Base-by-base conservation (phyloP, 257 asterid genomes). In the Verbena officinalis region DNA sequence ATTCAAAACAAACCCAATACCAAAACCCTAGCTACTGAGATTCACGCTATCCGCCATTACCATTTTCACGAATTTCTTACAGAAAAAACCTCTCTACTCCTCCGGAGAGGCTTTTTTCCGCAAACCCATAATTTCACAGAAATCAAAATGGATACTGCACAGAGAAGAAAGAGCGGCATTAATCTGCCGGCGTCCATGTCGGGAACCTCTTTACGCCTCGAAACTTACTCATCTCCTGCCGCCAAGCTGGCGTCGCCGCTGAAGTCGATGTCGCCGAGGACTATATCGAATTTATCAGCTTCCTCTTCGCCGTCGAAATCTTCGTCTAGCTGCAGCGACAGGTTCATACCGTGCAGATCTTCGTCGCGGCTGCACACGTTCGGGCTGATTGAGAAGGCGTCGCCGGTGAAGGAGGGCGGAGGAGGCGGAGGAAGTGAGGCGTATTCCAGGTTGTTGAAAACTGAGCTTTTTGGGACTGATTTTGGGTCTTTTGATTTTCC, bases 261-360 rank as follows among this genome's bases (percentile, higher is more conserved):
- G 69, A 83, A 83, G 64, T 81, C 95, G 33, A 93, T 90, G 96
- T 93, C 99, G 0, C 99, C 99, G 14, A 75, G 97, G 86, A 83
- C 96, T 1, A 83, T 94, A 19, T 86, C 96, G 49, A 94, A 88
- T 67, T 74, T 94, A 42, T 86, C 97, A 22, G 82, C 91, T 0
- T 84, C 95, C 0, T 83, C 98, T 0, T 83, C 96, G 33, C 86
- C 91, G 7, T 86, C 94, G 2, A 86, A 83, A 61, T 77, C 95
- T 3, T 70, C 34, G 34, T 84, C 83, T 45, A 48, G 72, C 2
- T 90, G 96, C 70, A 90, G 97, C 67, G 99, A 94, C 61, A 81
- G 99, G 78, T 94, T 94, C 59, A 94, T 94, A 53, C 99, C 99
- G 5, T 94, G 99, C 74, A 78, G 99, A 69, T 94, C 99, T 20